Evolutionary conservation across 352 stramenopile species (phyloP).

Genomic region (Poterioochromonas sp.): DNA sequence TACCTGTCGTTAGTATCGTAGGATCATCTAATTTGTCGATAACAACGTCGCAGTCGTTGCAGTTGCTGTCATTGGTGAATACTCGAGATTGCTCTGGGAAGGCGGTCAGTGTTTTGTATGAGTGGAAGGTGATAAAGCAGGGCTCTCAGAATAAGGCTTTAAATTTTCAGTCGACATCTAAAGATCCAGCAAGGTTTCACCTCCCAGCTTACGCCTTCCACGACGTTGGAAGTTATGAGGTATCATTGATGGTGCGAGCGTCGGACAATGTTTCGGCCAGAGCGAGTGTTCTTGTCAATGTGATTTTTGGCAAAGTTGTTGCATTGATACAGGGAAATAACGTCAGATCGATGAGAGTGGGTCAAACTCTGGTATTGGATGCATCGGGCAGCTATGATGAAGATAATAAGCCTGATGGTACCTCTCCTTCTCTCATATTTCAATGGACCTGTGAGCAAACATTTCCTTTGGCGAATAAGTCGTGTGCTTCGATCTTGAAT

Average conservation of each 20-base stretch:
- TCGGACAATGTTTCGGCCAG: not conserved
- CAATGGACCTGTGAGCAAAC: not conserved
- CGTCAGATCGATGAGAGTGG: not conserved
- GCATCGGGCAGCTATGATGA: not conserved
- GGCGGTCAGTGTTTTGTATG: not conserved
- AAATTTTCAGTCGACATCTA: not conserved
- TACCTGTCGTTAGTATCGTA: not conserved
- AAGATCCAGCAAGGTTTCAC: not conserved
- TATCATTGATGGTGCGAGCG: not conserved
- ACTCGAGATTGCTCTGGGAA: not conserved
- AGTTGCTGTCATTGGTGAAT: not conserved
- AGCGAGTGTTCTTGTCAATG: not conserved
- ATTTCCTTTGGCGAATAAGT: not conserved
- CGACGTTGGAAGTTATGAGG: not conserved
- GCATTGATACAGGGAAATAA: not conserved
- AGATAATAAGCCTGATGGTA: not conserved
- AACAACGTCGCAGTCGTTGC: not conserved
- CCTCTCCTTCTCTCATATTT: not conserved
- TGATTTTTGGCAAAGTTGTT: not conserved
- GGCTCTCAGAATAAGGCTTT: not conserved
- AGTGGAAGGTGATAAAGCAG: not conserved
- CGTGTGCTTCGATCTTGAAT: not conserved
- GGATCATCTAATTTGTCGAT: not conserved
- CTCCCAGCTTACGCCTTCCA: not conserved
- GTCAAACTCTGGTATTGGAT: not conserved